Evolutionary conservation across 2,329 filamentous ascomycete genomes (phyloP).

Genomic region (Thielaviopsis punctulata): DNA sequence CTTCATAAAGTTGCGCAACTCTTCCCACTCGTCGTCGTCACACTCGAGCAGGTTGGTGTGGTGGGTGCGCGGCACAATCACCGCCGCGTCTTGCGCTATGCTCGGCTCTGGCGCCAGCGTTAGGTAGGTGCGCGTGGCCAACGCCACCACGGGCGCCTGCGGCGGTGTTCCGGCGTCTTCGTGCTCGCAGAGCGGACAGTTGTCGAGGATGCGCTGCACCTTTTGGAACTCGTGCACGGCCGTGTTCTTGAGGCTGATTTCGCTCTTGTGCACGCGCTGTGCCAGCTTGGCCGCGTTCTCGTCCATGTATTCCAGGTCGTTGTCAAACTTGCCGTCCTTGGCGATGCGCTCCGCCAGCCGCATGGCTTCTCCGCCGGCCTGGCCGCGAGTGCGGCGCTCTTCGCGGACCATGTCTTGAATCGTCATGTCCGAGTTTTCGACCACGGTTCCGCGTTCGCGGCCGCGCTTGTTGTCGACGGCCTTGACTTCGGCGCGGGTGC

Average conservation of each 20-base stretch:
- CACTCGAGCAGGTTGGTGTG: constrained; percentile 85
- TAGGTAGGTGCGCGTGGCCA: constrained; percentile 72
- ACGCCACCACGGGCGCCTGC: constrained; percentile 66
- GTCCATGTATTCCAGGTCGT: constrained; percentile 92
- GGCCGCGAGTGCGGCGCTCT: constrained; percentile 68
- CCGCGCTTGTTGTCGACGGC: constrained; percentile 65
- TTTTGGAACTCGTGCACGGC: constrained; percentile 82
- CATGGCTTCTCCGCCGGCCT: constrained; percentile 61
- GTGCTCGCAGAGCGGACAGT: constrained; percentile 80
- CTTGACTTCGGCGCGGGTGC: constrained; percentile 55
- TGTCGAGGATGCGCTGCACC: constrained; percentile 70
- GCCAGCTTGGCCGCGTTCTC: constrained; percentile 88
- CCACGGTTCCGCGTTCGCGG: constrained; percentile 64
- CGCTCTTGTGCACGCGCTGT: constrained; percentile 70
- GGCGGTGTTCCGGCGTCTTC: constrained; percentile 63
- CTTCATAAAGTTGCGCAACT: constrained; percentile 99
- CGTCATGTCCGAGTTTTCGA: constrained; percentile 87
- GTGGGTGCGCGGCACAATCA: constrained; percentile 80
- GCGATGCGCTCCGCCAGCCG: constrained; percentile 83
- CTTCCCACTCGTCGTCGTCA: constrained; percentile 98
- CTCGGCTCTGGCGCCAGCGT: constrained; percentile 85
- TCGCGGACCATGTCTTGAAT: constrained; percentile 96
- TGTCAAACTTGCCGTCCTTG: constrained; percentile 78
- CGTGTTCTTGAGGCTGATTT: constrained; percentile 70
- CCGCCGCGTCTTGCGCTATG: constrained; percentile 62